Evolutionary conservation across 139 green algal species (phyloP).

Genomic region (Asterochloris erici): DNA sequence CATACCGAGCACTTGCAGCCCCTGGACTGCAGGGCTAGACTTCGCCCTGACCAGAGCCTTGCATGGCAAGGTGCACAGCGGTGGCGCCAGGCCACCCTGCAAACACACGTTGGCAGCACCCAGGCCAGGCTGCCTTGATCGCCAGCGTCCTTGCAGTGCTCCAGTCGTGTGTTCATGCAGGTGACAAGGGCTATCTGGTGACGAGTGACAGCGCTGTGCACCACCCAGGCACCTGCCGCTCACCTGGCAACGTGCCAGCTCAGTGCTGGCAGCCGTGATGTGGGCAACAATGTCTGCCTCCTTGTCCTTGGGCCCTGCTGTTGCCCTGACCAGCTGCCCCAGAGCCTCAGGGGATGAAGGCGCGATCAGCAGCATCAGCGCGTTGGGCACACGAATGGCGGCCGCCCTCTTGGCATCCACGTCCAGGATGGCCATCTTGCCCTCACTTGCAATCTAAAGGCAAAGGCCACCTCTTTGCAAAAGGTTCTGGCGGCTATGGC

Average conservation of each 20-base stretch:
- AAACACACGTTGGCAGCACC: background rate
- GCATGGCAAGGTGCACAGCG: too few species aligned
- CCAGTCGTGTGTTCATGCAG: background rate
- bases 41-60: too few species aligned
- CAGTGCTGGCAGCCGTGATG: slow-evolving; percentile 1
- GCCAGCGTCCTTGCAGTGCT: background rate
- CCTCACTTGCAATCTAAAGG: slow-evolving; percentile 4
- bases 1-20: too few species aligned
- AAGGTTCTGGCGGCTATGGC: background rate
- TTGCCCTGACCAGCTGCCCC: slow-evolving; percentile 1
- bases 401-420: slow-evolving; percentile 1
- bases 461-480: background rate
- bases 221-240: background rate
- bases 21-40: too few species aligned
- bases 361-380: background rate
- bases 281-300: slow-evolving; percentile 5
- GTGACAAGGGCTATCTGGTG: background rate
- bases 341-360: background rate
- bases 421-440: slow-evolving; percentile 22
- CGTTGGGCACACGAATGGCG: background rate
- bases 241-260: background rate
- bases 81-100: background rate
- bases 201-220: background rate
- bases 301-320: background rate
- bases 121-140: background rate